phyloP scores from a whole-genome alignment of 768 basidiomycete genomes.

The Russula compacta region DNA sequence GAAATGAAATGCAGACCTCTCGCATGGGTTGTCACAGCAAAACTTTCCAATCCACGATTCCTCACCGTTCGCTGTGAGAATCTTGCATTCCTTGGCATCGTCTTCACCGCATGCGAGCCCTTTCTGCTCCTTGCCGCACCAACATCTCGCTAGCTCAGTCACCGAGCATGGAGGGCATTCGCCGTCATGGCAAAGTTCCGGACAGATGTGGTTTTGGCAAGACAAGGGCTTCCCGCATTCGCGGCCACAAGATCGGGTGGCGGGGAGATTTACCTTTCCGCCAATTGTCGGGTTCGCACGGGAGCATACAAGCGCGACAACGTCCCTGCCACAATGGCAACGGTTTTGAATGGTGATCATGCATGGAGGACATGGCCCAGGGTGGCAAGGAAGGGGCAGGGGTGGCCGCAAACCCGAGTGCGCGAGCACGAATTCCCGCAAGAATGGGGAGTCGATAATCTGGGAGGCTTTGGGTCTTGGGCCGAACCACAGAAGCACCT shows the following conservation, averaged over 20 bases:
- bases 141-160: conserved; percentile 53
- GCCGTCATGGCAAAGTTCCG: conserved; percentile 65
- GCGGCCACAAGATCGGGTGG: conserved; percentile 31
- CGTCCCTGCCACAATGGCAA: conserved; percentile 68
- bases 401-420: conserved; percentile 58
- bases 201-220: conserved; percentile 69
- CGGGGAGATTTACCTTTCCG: conserved; percentile 15
- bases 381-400: conserved; percentile 86
- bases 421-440: conserved; percentile 66
- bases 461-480: conserved; percentile 61
- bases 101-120: conserved; percentile 60
- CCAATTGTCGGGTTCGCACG: conserved; percentile 25
- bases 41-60: conserved; percentile 58
- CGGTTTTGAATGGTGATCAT: conserved; percentile 63
- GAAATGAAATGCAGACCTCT: conserved; percentile 33
- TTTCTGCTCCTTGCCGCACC: conserved; percentile 64
- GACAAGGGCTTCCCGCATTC: conserved; percentile 38
- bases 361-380: conserved; percentile 95
- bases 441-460: conserved; percentile 67
- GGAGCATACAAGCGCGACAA: conserved; percentile 52
- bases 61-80: conserved; percentile 31
- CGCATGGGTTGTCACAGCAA: conserved; percentile 53
- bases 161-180: conserved; percentile 57
- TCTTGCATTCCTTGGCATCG: conserved; percentile 33
- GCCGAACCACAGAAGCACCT: conserved; percentile 82